Evolutionary conservation across 371 early-diverging fungal species (phyloP).

Genomic region (Mortierella sp.): DNA sequence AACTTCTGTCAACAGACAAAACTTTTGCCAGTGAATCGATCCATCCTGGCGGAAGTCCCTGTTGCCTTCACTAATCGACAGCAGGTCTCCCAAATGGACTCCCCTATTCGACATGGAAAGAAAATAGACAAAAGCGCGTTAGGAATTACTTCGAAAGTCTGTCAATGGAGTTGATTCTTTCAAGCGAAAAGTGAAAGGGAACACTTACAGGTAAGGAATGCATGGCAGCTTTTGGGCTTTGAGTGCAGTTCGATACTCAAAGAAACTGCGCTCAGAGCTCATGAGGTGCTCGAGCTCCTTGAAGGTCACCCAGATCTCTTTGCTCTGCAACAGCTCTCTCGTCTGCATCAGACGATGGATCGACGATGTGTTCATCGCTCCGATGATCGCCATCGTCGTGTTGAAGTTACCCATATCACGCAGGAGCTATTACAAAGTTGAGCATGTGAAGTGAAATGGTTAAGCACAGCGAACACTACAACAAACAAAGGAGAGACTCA

Average conservation of each 20-base stretch:
- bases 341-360: slow-evolving; percentile 72
- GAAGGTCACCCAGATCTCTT: slow-evolving; percentile 67
- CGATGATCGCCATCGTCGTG: slow-evolving; percentile 79
- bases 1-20: slow-evolving; percentile 69
- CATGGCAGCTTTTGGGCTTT: slow-evolving; percentile 59
- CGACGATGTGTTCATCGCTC: slow-evolving; percentile 78
- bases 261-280: slow-evolving; percentile 74
- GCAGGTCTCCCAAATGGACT: slow-evolving; percentile 68
- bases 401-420: slow-evolving; percentile 75
- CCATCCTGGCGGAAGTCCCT: slow-evolving; percentile 69
- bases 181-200: background rate
- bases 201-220: slow-evolving; percentile 22
- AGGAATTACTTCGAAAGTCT: background rate
- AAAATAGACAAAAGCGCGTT: background rate
- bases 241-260: slow-evolving; percentile 72
- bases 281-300: slow-evolving; percentile 75
- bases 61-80: slow-evolving; percentile 72
- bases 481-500: background rate
- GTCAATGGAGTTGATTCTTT: background rate
- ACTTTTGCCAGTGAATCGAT: slow-evolving; percentile 74
- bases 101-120: slow-evolving; percentile 59
- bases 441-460: slow-evolving; percentile 16
- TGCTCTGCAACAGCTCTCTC: slow-evolving; percentile 63
- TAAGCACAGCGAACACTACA: background rate
- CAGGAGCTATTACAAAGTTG: slow-evolving; percentile 55